Conservation (phyloP, 1,284 basidiomycete species). For the Coniferiporia weirii region DNA sequence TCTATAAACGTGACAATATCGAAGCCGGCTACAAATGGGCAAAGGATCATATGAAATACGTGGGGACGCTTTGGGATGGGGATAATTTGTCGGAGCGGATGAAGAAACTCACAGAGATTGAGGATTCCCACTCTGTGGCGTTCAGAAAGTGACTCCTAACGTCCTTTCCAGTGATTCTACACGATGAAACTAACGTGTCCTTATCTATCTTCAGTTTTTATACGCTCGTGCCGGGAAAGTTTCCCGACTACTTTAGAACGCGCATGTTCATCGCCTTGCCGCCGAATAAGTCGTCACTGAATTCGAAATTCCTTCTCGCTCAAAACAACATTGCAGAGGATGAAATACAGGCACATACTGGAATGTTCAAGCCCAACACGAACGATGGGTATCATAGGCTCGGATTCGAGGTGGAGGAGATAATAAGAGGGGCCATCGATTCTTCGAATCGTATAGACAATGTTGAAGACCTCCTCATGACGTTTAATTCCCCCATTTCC, state of each 20-base stretch:
- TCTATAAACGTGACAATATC: slow-evolving; percentile 72
- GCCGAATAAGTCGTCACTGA: slow-evolving; percentile 43
- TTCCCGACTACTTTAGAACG: slow-evolving; percentile 43
- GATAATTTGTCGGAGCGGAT: slow-evolving; percentile 58
- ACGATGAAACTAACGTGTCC: neutral
- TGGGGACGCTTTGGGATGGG: slow-evolving; percentile 85
- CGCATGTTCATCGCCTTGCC: slow-evolving; percentile 80
- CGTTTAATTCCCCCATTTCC: too few species aligned
- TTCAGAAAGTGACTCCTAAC: slow-evolving; percentile 67
- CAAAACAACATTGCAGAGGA: slow-evolving; percentile 67
- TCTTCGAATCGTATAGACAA: neutral
- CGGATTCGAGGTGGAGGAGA: slow-evolving; percentile 59
- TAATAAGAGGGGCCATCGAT: slow-evolving; percentile 53
- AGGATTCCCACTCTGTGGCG: slow-evolving; percentile 54
- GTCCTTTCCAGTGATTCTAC: slow-evolving; percentile 3
- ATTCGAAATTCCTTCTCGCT: slow-evolving; percentile 54
- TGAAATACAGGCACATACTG: slow-evolving; percentile 86
- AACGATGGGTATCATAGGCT: slow-evolving; percentile 92
- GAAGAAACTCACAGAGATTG: slow-evolving; percentile 54
- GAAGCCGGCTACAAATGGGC: slow-evolving; percentile 71
- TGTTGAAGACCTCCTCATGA: too few species aligned
- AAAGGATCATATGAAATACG: slow-evolving; percentile 87
- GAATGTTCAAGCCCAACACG: slow-evolving; percentile 80
- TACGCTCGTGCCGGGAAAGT: slow-evolving; percentile 61
- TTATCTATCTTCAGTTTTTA: slow-evolving; percentile 55